A percentile compares a stretch with the other conserved stretches of the same genome.
phyloP scores from a whole-genome alignment of 495 filamentous ascomycete species.

The Xylaria sp. region DNA sequence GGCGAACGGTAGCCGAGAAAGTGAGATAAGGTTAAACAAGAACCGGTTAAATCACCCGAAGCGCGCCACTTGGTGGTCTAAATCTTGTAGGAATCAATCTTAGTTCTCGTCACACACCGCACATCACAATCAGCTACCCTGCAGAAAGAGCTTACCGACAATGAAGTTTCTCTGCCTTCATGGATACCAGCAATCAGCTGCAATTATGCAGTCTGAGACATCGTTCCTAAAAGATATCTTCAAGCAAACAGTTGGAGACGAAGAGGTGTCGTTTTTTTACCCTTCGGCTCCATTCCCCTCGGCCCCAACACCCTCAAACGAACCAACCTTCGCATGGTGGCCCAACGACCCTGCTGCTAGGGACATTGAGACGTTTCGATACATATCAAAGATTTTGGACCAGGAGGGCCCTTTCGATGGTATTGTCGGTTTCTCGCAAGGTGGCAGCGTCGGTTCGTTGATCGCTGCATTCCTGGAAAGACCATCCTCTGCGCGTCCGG shows the following conservation, averaged over 20 bases:
- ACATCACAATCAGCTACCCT: not conserved
- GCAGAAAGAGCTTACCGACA: not conserved
- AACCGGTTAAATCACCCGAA: not conserved
- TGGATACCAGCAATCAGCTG: conserved; percentile 13
- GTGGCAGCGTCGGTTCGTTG: conserved; percentile 7
- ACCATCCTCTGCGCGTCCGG: not conserved
- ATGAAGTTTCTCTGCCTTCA: conserved; percentile 16
- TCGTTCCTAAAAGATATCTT: conserved; percentile 2
- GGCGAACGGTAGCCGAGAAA: not conserved
- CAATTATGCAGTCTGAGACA: conserved; percentile 11
- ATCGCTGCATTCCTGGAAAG: conserved; percentile 7
- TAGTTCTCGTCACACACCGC: not conserved
- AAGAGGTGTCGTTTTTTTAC: not conserved
- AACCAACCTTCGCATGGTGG: conserved; percentile 14
- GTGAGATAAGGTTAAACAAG: not conserved
- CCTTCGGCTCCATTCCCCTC: conserved; percentile 6
- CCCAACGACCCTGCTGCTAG: not conserved
- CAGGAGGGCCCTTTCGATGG: conserved; percentile 25
- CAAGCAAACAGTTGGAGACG: not conserved
- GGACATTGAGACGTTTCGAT: not conserved
- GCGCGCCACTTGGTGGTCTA: not conserved
- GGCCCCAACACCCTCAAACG: not conserved
- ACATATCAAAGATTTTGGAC: conserved; percentile 3
- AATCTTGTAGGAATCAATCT: not conserved
- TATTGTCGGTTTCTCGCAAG: conserved; percentile 27